Base-by-base conservation (phyloP, 306 rosid species). In the Abrus pulchellus region DNA sequence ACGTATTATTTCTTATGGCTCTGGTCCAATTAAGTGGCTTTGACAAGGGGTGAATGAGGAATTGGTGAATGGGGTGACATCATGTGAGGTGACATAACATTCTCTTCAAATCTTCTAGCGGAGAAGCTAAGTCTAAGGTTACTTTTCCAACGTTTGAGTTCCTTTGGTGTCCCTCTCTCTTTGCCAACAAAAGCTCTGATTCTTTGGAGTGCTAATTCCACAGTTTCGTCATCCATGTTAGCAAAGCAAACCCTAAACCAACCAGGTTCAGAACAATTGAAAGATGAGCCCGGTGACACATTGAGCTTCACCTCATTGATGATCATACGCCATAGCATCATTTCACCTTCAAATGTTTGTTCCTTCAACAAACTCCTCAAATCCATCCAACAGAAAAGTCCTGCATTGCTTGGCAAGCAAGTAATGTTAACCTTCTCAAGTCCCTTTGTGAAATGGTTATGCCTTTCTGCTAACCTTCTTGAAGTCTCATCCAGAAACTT, bases 161-260 rank as follows among this genome's bases (percentile, higher is more conserved):
- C 83, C 9, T 70, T 38, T 7, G 33, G 61, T 59, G 60, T 78
- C 28, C 63, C 74, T 36, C 7, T 73, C 68, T 78, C 77, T 84
- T 82, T 65, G 1, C 85, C 81, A 12, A 90, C 98, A 38, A 95
- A 90, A 1, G 79, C 78, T 36, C 87, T 55, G 20, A 95, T 91
- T 61, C 99, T 89, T 9, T 69, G 32, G 6, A 95, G 83, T 5
- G 99, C 97, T 34, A 93, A 62, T 0, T 87, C 84, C 8, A 95
- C 88, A 0, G 94, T 95, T 2, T 87, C 85, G 6, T 91, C 84
- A 54, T 95, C 98, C 96, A 93, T 91, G 76, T 95, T 95, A 0
- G 98, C 98, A 27, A 95, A 93, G 71, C 99, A 95, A 54, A 93
- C 99, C 83, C 99, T 78, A 49, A 72, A 95, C 99, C 99, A 95